phyloP scores from a whole-genome alignment of 78 protist genomes.

The Dictyostelium discoideum region dicty_2.7 NC_007089.4:6265001-6265500 shows the following conservation, averaged over 20 bases:
- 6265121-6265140: constrained; percentile 38
- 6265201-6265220: neutral
- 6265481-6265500: neutral
- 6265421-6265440: constrained; percentile 43
- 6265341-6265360: constrained; percentile 31
- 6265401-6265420: constrained; percentile 53
- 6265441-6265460: neutral
- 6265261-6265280: neutral
- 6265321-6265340: constrained; percentile 64
- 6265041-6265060: constrained; percentile 18
- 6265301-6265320: constrained; percentile 45
- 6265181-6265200: constrained; percentile 40
- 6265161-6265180: constrained; percentile 32
- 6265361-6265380: constrained; percentile 39
- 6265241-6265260: constrained; percentile 18
- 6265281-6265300: constrained; percentile 48
- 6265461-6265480: neutral
- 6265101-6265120: constrained; percentile 5
- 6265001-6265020: constrained; percentile 28
- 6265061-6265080: constrained; percentile 35
- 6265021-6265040: constrained; percentile 22
- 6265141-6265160: constrained; percentile 63
- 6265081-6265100: constrained; percentile 41
- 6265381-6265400: constrained; percentile 46
- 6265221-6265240: neutral